phyloP scores from a whole-genome alignment of 2,329 filamentous ascomycete genomes.

The Aureobasidium mangrovei region DNA sequence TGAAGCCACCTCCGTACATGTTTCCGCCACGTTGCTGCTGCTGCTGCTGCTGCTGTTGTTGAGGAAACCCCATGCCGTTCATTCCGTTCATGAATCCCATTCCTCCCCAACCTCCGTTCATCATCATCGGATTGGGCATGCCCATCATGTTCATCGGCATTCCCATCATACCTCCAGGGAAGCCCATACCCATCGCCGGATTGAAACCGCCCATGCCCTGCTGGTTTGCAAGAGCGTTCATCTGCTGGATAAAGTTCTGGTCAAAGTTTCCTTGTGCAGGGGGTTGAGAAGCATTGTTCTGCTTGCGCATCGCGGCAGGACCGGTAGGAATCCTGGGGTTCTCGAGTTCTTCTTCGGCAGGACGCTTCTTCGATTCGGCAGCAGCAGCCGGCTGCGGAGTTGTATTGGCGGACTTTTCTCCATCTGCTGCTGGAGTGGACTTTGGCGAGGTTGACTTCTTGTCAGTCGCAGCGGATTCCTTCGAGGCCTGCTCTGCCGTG shows the following conservation, averaged over 20 bases:
- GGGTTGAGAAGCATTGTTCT: constrained; percentile 15
- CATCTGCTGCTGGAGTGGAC: constrained; percentile 17
- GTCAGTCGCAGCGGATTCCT: constrained; percentile 7
- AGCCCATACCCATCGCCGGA: constrained; percentile 22
- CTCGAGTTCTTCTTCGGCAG: constrained; percentile 60
- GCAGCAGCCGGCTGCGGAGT: constrained; percentile 17
- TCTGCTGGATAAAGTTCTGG: constrained; percentile 36
- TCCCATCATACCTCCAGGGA: constrained; percentile 19
- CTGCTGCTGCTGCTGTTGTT: constrained; percentile 3
- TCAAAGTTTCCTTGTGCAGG: constrained; percentile 23
- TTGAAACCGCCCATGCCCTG: constrained; percentile 21
- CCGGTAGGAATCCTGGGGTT: constrained; percentile 35
- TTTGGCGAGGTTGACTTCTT: constrained; percentile 16
- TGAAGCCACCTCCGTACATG: constrained; percentile 16
- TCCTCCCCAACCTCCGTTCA: constrained; percentile 25
- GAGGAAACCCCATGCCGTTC: constrained; percentile 29
- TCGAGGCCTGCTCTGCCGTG: constrained; percentile 20
- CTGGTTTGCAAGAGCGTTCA: constrained; percentile 30
- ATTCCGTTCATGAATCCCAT: constrained; percentile 32
- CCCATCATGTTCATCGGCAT: constrained; percentile 16
- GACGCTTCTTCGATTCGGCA: constrained; percentile 61
- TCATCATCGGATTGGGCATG: constrained; percentile 28
- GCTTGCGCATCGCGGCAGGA: constrained; percentile 40
- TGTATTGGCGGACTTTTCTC: constrained; percentile 9
- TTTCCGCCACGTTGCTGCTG: constrained; percentile 6